Base-by-base conservation (phyloP, 495 filamentous ascomycete species). In the Aspergillus indologenus region DNA sequence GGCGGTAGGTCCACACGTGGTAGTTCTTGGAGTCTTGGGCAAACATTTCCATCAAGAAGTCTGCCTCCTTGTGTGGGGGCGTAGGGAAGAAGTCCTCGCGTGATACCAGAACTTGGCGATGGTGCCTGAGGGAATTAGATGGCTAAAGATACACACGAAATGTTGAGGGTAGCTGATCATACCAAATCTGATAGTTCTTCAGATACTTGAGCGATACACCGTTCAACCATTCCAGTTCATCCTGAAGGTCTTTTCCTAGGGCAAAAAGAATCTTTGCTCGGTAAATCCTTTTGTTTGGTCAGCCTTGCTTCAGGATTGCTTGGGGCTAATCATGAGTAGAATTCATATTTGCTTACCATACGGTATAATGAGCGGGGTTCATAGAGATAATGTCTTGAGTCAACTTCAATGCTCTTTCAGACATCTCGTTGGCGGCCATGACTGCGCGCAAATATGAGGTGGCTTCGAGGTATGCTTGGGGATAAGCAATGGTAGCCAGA, bases 101-200 rank as follows among this genome's bases (percentile, higher is more conserved):
- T 21, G 76, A 71, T 68, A 96, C 82, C 19, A 98, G 75, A 40
- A 91, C 80, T 72, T 96, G 90, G 23, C 94, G 89, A 71, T 98
- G 95, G 67, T 96, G 91, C 94, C 81, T 84, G 57, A 6, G 23
- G 11, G n/a, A 8, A 53, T 72, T 61, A 68, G 61, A 24, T 50
- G 44, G 54, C 23, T 12, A 26, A 54, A 14, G 9, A 29, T 6
- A 14, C 8, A 20, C 15, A 31, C 17, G 5, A 12, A 8, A 5
- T 0, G 19, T 8, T 1, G 44, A 40, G 21, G 24, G 2, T 6
- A 5, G 14, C 15, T 44, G 22, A 17, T 40, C 54, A 18, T 73
- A 84, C 81, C 94, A 98, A 68, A 98, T 98, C 71, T 98, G 94
- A 74, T 97, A 98, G 71, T 98, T 98, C 71, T 98, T 98, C 65